Evolutionary conservation across 2,329 filamentous ascomycete species (phyloP).

Genomic region (Aspergillus udagawae): DNA sequence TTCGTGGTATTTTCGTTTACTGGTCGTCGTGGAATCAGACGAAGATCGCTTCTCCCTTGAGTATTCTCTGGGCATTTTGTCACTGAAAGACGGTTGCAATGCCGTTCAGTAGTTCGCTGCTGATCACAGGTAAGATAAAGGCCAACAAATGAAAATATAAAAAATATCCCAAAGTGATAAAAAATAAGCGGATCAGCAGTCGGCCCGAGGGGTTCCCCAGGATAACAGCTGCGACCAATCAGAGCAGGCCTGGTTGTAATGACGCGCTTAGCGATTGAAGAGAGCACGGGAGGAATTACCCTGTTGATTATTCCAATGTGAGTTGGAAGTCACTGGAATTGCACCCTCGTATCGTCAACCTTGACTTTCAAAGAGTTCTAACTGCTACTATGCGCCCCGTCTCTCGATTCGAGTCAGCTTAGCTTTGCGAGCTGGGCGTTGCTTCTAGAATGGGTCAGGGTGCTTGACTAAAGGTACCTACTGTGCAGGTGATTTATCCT

Average conservation of each 20-base stretch:
- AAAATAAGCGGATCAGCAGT: conserved; percentile 25
- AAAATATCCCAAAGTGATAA: conserved; percentile 9
- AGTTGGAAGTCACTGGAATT: neutral
- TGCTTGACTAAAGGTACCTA: neutral
- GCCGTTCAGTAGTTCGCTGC: neutral
- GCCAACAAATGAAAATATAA: conserved; percentile 2
- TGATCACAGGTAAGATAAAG: neutral
- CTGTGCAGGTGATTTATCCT: neutral
- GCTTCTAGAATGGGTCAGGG: neutral
- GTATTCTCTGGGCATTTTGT: conserved; percentile 15
- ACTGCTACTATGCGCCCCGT: neutral
- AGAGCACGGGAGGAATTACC: neutral
- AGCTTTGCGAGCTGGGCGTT: neutral
- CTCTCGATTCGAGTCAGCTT: neutral
- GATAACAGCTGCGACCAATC: conserved; percentile 25
- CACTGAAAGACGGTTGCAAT: neutral
- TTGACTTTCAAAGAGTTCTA: neutral
- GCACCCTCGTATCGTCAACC: neutral
- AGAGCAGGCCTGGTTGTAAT: conserved; percentile 10
- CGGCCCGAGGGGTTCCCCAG: conserved; percentile 25
- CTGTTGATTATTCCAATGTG: neutral
- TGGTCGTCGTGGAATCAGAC: conserved; percentile 3
- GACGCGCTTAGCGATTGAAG: conserved; percentile 6
- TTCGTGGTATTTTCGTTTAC: conserved; percentile 27
- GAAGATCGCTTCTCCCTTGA: conserved; percentile 5